Percentiles rank a stretch among this genome's conserved stretches.
These are phyloP conservation scores for Neurospora intermedia DNA, from an alignment of 495 filamentous ascomycete species.

Conservation along the genomic window DNA sequence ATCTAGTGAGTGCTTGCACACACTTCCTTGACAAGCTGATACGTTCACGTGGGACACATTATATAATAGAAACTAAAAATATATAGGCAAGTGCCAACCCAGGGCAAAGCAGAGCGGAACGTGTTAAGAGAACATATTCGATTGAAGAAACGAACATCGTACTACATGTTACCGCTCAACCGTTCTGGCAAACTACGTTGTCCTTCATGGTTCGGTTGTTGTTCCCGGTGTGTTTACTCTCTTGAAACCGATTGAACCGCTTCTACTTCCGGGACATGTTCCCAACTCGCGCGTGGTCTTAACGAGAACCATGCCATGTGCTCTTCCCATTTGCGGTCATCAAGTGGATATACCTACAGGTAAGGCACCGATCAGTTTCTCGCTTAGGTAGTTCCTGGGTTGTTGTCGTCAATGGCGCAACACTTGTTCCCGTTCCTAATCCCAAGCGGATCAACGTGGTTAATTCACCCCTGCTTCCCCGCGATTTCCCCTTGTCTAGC, in stretches of 20 bases:
- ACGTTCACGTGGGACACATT: background rate
- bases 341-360: background rate
- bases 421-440: background rate
- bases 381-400: background rate
- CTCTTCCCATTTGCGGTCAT: background rate
- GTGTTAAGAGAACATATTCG: background rate
- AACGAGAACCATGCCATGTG: background rate
- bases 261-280: background rate
- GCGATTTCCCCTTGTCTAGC: background rate
- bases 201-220: background rate
- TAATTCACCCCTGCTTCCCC: background rate
- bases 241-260: background rate
- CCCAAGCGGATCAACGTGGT: background rate
- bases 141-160: background rate
- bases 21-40: background rate
- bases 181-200: background rate
- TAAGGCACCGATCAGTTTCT: background rate
- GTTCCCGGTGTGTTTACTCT: background rate
- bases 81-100: background rate
- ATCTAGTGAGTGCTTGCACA: background rate
- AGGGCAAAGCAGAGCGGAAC: background rate
- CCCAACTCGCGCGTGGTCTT: background rate
- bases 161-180: background rate
- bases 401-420: background rate
- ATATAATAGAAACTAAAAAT: background rate